Percentiles rank a stretch among this genome's conserved stretches.
phyloP scores from a whole-genome alignment of 331 rosid genomes.

The Ulmus americana region DNA sequence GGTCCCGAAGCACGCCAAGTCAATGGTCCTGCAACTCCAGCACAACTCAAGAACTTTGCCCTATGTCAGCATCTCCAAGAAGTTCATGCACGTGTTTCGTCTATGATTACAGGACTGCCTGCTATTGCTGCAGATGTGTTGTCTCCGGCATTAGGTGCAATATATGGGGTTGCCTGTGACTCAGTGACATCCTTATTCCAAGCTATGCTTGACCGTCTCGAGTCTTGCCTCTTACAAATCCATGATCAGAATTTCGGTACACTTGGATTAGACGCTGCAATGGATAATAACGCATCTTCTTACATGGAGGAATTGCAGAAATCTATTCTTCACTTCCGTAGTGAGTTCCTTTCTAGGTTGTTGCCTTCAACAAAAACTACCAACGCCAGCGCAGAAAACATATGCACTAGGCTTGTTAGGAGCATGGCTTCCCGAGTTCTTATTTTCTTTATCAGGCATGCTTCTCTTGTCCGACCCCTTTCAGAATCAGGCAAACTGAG shows the following conservation, averaged over 20 bases:
- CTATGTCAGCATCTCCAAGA: slow-evolving; percentile 93
- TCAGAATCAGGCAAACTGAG: slow-evolving; percentile 96
- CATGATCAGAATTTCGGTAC: slow-evolving; percentile 81
- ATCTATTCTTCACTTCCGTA: slow-evolving; percentile 84
- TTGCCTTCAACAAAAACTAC: slow-evolving; percentile 54
- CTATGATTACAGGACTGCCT: slow-evolving; percentile 65
- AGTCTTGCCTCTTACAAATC: slow-evolving; percentile 87
- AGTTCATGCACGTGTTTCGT: slow-evolving; percentile 62
- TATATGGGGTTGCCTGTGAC: slow-evolving; percentile 91
- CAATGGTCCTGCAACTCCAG: slow-evolving; percentile 76
- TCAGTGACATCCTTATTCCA: slow-evolving; percentile 83
- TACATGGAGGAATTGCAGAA: slow-evolving; percentile 97
- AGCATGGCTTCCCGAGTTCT: slow-evolving; percentile 92
- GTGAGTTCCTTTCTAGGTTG: slow-evolving; percentile 71
- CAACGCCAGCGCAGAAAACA: slow-evolving; percentile 53
- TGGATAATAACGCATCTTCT: slow-evolving; percentile 92
- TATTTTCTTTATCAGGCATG: slow-evolving; percentile 86
- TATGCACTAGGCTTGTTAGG: slow-evolving; percentile 86
- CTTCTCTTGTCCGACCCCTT: slow-evolving; percentile 94
- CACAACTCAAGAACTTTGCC: slow-evolving; percentile 84
- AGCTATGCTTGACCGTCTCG: slow-evolving; percentile 92
- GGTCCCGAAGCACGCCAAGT: slow-evolving; percentile 98
- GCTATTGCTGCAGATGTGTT: slow-evolving; percentile 73
- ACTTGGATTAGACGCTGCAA: slow-evolving; percentile 82
- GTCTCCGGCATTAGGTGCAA: slow-evolving; percentile 82